A percentile compares a stretch with the other conserved stretches of the same genome.
Conservation (phyloP, 352 stramenopile species). For the Phytophthora nicotianae region DNA sequence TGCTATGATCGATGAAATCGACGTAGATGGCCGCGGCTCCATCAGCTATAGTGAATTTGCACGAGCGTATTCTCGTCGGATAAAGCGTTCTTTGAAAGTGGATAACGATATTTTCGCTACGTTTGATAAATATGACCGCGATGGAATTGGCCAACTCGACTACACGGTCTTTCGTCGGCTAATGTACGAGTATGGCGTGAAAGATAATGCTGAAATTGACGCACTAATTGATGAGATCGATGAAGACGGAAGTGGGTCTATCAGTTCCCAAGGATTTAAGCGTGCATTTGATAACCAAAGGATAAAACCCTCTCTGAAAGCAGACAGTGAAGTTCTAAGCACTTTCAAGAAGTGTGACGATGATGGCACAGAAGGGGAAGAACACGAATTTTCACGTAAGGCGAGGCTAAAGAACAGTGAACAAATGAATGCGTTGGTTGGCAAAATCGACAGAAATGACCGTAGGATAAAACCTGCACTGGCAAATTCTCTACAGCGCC, state of each 20-base stretch:
- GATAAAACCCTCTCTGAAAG: constrained; percentile 24
- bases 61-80: constrained; percentile 31
- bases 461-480: constrained; percentile 22
- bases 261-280: constrained; percentile 55
- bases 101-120: constrained; percentile 29
- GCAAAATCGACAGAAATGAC: constrained; percentile 44
- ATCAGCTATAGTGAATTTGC: constrained; percentile 56
- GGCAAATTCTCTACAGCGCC: constrained; percentile 16
- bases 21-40: constrained; percentile 38
- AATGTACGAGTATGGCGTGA: constrained; percentile 60
- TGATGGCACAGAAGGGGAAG: constrained; percentile 49
- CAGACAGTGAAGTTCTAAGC: constrained; percentile 33
- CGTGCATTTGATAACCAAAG: constrained; percentile 36
- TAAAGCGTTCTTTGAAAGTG: constrained; percentile 27
- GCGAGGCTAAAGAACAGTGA: constrained; percentile 42
- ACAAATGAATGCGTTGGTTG: constrained; percentile 44
- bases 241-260: constrained; percentile 37
- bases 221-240: constrained; percentile 53
- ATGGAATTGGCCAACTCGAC: constrained; percentile 54
- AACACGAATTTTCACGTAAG: constrained; percentile 53
- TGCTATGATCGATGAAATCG: constrained; percentile 50
- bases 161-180: constrained; percentile 58
- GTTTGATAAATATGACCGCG: constrained; percentile 50
- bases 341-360: constrained; percentile 44
- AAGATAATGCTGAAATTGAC: constrained; percentile 47